phyloP scores from a whole-genome alignment of 441 rosid genomes.

The Euphorbia neoarborescens region DNA sequence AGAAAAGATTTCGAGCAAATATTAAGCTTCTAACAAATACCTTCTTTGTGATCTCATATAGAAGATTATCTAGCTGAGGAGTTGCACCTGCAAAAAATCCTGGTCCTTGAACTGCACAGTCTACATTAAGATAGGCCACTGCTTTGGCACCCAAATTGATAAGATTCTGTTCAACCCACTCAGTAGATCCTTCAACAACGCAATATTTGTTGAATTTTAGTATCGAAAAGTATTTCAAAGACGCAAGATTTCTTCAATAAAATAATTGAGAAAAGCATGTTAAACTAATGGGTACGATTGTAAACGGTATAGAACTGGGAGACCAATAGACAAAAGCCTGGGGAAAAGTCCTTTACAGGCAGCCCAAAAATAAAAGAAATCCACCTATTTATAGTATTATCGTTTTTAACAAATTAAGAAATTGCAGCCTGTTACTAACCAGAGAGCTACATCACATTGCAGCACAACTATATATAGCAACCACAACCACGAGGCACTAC shows the following conservation, averaged over 20 bases:
- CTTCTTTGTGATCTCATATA: slow-evolving; percentile 59
- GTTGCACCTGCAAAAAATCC: slow-evolving; percentile 80
- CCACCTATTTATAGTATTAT: background rate
- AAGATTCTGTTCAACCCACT: slow-evolving; percentile 90
- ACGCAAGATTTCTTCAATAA: background rate
- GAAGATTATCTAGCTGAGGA: slow-evolving; percentile 75
- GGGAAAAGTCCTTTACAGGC: background rate
- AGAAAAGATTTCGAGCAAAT: slow-evolving; percentile 2
- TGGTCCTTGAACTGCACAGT: slow-evolving; percentile 95
- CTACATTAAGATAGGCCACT: slow-evolving; percentile 83
- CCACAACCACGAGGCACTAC: background rate
- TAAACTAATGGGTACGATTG: background rate
- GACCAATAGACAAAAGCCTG: background rate
- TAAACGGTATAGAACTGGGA: background rate
- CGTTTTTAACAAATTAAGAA: background rate
- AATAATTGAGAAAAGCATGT: background rate
- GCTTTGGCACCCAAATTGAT: slow-evolving; percentile 71
- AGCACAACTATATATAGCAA: background rate
- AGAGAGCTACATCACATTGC: background rate
- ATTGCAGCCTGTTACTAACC: background rate
- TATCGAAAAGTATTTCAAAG: background rate
- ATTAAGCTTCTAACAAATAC: slow-evolving; percentile 25
- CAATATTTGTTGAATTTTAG: background rate
- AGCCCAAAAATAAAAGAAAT: background rate
- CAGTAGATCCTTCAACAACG: slow-evolving; percentile 59